Conservation (phyloP, 2,329 filamentous ascomycete genomes). For the Ascochyta rabiei region DNA sequence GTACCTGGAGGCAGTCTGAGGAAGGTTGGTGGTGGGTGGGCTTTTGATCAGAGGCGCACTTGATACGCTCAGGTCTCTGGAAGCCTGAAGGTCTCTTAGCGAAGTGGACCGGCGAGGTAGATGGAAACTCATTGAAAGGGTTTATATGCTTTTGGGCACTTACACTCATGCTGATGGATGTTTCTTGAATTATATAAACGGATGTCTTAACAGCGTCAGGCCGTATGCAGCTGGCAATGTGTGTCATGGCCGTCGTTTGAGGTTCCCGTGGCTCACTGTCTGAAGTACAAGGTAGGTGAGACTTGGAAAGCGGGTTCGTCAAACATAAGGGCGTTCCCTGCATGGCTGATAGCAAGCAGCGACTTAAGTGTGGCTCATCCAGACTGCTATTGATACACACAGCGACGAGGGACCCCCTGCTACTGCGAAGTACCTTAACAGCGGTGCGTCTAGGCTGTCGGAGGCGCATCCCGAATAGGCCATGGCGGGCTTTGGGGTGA, state of each 20-base stretch:
- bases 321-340: conserved; percentile 50
- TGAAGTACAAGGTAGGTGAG: conserved; percentile 48
- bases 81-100: conserved; percentile 42
- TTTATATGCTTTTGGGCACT: conserved; percentile 30
- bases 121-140: conserved; percentile 39
- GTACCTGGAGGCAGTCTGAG: conserved; percentile 38
- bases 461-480: conserved; percentile 40
- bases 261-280: conserved; percentile 44
- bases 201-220: conserved; percentile 38
- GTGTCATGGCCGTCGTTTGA: conserved; percentile 50
- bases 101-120: conserved; percentile 43
- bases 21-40: conserved; percentile 37
- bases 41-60: conserved; percentile 30
- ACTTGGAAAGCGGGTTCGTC: conserved; percentile 49
- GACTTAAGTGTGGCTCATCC: conserved; percentile 47
- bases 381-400: conserved; percentile 47
- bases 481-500: conserved; percentile 42
- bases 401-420: conserved; percentile 41
- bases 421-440: conserved; percentile 38
- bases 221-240: conserved; percentile 53
- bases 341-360: conserved; percentile 42
- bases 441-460: conserved; percentile 45
- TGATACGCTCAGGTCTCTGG: conserved; percentile 28
- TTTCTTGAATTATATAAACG: conserved; percentile 49
- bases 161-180: conserved; percentile 41